Percentiles rank a stretch among this genome's conserved stretches.
Evolutionary conservation across 2,329 filamentous ascomycete genomes (phyloP).

Genomic region (Aspergillus cejpii): DNA sequence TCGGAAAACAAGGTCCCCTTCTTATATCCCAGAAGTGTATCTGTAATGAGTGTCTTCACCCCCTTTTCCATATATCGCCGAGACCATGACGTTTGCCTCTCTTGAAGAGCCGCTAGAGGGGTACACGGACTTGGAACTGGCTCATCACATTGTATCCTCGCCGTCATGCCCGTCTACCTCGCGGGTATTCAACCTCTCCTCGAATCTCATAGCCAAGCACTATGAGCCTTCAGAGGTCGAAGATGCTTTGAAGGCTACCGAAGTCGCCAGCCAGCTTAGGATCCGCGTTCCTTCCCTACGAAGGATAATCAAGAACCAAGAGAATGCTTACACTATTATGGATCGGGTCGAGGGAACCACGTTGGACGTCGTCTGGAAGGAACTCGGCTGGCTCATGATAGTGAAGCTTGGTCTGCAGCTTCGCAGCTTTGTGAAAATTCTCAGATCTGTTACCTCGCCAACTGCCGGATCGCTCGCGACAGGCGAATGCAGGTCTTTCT

Average conservation of each 20-base stretch:
- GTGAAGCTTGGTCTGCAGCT: slow-evolving; percentile 19
- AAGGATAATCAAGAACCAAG: slow-evolving; percentile 9
- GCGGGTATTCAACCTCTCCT: background rate
- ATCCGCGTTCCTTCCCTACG: slow-evolving; percentile 13
- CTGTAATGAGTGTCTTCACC: background rate
- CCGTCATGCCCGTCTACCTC: background rate
- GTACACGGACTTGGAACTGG: background rate
- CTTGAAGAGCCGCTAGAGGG: background rate
- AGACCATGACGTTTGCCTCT: background rate
- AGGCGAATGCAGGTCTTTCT: slow-evolving; percentile 15
- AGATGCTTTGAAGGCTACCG: slow-evolving; percentile 13
- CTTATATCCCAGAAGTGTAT: too few species aligned
- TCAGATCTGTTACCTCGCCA: slow-evolving; percentile 17
- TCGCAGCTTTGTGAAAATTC: slow-evolving; percentile 13
- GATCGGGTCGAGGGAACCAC: slow-evolving; percentile 17
- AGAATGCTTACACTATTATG: slow-evolving; percentile 16
- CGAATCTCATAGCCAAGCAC: slow-evolving; percentile 9
- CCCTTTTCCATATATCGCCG: background rate
- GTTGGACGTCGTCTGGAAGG: slow-evolving; percentile 14
- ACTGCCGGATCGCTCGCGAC: slow-evolving; percentile 17
- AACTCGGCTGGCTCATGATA: slow-evolving; percentile 16
- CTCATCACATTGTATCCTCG: background rate
- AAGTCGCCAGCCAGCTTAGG: slow-evolving; percentile 15
- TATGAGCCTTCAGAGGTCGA: slow-evolving; percentile 10
- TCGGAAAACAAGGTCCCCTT: too few species aligned